phyloP scores from a whole-genome alignment of 352 stramenopile genomes.

The Phytophthora constricta region DNA sequence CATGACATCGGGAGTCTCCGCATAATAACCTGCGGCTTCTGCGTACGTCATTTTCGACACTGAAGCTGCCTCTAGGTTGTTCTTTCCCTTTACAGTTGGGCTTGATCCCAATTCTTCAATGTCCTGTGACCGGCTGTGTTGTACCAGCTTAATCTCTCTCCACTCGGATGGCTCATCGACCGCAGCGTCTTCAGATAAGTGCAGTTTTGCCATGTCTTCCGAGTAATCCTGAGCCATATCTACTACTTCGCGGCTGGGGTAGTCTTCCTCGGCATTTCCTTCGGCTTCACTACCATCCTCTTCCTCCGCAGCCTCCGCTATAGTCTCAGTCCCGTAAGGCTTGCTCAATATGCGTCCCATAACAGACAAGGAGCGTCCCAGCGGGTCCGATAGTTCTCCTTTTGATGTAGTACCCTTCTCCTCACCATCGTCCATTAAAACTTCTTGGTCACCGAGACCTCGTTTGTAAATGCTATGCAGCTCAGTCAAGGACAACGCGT shows the following conservation, averaged over 20 bases:
- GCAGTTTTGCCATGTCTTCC: conserved; percentile 14
- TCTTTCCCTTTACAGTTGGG: background rate
- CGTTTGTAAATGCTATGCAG: conserved; percentile 86
- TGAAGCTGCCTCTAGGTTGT: conserved; percentile 10
- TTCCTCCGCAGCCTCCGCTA: conserved; percentile 35
- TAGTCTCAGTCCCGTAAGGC: conserved; percentile 41
- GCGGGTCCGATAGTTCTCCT: no score
- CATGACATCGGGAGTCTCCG: conserved; percentile 44
- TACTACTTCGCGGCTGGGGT: conserved; percentile 8
- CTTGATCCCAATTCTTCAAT: background rate
- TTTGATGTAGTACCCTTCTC: conserved; percentile 17
- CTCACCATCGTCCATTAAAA: conserved; percentile 53
- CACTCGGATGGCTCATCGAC: conserved; percentile 48
- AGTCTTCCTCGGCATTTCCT: background rate
- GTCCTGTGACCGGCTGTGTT: conserved; percentile 20
- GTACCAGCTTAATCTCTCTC: conserved; percentile 63
- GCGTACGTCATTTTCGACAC: conserved; percentile 48
- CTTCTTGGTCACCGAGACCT: conserved; percentile 74
- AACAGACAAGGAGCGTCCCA: no score
- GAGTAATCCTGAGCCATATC: background rate
- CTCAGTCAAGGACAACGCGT: conserved; percentile 62
- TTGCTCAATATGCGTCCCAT: conserved; percentile 60
- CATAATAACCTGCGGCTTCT: conserved; percentile 53
- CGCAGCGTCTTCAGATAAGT: conserved; percentile 25
- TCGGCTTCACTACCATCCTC: conserved; percentile 13